phyloP scores from a whole-genome alignment of 2,329 filamentous ascomycete genomes.

The Chaetomium sp. region DNA sequence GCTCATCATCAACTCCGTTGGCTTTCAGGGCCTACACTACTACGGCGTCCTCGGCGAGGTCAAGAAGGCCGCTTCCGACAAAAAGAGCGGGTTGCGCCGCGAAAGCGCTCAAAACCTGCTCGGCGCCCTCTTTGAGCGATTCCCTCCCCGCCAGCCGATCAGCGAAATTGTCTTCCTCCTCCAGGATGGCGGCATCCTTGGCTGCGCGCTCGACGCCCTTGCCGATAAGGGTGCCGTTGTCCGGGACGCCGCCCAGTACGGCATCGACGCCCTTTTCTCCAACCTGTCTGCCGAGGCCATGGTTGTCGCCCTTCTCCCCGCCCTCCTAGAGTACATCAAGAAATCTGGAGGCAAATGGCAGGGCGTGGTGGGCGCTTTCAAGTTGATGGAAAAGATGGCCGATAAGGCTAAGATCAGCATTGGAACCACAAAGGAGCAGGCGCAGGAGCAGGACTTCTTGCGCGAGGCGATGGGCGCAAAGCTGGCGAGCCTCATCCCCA shows the following conservation, averaged over 20 bases:
- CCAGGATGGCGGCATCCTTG: slow-evolving; percentile 69
- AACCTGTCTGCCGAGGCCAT: slow-evolving; percentile 76
- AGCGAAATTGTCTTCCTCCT: slow-evolving; percentile 76
- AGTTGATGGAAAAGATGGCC: slow-evolving; percentile 85
- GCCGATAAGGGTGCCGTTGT: slow-evolving; percentile 87
- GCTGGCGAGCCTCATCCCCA: slow-evolving; percentile 78
- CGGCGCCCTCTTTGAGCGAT: slow-evolving; percentile 86
- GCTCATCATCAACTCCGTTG: slow-evolving; percentile 47
- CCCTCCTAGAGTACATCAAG: slow-evolving; percentile 65
- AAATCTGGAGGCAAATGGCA: slow-evolving; percentile 95
- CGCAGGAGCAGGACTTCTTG: slow-evolving; percentile 80
- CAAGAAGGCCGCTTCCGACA: slow-evolving; percentile 76
- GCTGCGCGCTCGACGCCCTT: slow-evolving; percentile 72
- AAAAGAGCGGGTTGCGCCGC: slow-evolving; percentile 79
- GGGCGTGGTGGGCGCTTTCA: slow-evolving; percentile 79
- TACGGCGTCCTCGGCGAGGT: slow-evolving; percentile 51
- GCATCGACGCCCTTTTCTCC: slow-evolving; percentile 79
- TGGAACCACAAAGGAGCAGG: slow-evolving; percentile 72
- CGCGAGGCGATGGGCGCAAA: slow-evolving; percentile 85
- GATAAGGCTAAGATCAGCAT: slow-evolving; percentile 85
- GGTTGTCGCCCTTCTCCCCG: slow-evolving; percentile 74
- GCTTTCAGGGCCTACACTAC: slow-evolving; percentile 44
- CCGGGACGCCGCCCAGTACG: slow-evolving; percentile 88
- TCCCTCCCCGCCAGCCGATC: slow-evolving; percentile 68
- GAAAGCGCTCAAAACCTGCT: slow-evolving; percentile 94